Percentiles rank a stretch among this genome's conserved stretches.
Conservation (phyloP, 257 asterid species). For the Primulina huaijiensis region DNA sequence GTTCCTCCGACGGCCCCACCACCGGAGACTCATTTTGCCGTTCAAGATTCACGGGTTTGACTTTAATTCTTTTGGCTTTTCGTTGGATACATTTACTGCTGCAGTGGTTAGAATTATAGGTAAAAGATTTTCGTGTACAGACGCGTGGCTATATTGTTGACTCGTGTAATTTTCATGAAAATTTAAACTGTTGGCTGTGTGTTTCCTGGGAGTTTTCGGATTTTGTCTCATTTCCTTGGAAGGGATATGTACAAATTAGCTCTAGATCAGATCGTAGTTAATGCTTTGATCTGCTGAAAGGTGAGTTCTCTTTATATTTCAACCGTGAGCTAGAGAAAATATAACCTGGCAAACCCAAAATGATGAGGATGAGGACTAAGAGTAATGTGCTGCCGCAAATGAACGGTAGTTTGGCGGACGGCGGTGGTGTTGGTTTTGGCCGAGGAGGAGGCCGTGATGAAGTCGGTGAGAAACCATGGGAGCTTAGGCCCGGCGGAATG, state of each 20-base stretch:
- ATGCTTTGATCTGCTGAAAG: constrained; percentile 31
- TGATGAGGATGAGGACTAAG: constrained; percentile 70
- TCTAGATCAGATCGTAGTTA: constrained; percentile 32
- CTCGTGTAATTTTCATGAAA: background rate
- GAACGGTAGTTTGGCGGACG: constrained; percentile 26
- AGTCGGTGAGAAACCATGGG: constrained; percentile 50
- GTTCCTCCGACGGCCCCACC: background rate
- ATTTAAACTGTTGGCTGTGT: constrained; percentile 15
- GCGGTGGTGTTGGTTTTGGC: constrained; percentile 11
- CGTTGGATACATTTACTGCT: constrained; percentile 27
- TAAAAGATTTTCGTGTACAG: constrained; percentile 14
- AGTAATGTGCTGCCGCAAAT: constrained; percentile 30
- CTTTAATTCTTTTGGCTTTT: constrained; percentile 21
- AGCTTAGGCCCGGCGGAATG: constrained; percentile 92
- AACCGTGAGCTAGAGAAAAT: constrained; percentile 4
- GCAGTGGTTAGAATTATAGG: constrained; percentile 23
- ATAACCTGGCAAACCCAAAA: constrained; percentile 24
- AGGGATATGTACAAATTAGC: constrained; percentile 25
- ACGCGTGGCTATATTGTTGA: constrained; percentile 24
- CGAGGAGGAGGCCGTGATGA: constrained; percentile 4
- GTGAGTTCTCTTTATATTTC: constrained; percentile 26
- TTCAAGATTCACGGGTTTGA: constrained; percentile 31
- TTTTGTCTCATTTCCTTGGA: constrained; percentile 20
- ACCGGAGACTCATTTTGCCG: background rate
- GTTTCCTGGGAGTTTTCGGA: constrained; percentile 22